Base-by-base conservation (phyloP, 768 basidiomycete genomes). In the Ramaria rubella region DNA sequence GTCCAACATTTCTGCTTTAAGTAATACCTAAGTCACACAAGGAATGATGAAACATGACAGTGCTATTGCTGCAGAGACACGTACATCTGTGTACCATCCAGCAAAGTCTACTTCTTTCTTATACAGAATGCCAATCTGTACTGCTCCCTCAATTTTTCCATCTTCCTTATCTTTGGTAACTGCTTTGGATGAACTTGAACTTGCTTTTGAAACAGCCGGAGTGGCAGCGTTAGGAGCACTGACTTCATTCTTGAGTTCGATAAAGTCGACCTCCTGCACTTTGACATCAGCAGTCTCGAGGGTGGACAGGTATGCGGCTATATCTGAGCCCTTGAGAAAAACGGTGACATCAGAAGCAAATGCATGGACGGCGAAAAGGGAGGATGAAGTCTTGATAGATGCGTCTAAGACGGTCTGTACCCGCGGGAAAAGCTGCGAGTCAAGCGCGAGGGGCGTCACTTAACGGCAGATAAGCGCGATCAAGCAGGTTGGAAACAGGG, bases 1-100 rank as follows among this genome's bases (percentile, higher is more conserved):
- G 65, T 99, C 96, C 52, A 99, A 72, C 96, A 99, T 99, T 62
- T 99, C 94, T 4, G 94, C 88, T 76, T 97, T 97, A 72, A 97
- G 75, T 60, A 99, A 76, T n/a, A 96, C 94, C 93, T 95, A 57
- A 19, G 8, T 21, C 67, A 64, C 68, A 54, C 73, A 71, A 30
- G 72, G 70, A 64, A 73, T 74, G 67, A 75, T 66, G 23, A 73
- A 60, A 23, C 70, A 69, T 67, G 70, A 40, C 9, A 27, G 43
- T 11, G 29, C 21, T n/a, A 21, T 17, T 12, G 43, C 56, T 23
- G 57, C 51, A 64, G 23, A 57, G 34, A 45, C 30, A 55, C 73
- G 80, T 60, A 94, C 93, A 66, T 83, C 92, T 58, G 90, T 92
- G 69, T 97, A 95, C 93, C 94, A 97, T 15, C 83, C 79, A 8